phyloP scores from a whole-genome alignment of 345 rosid genomes.

The Microthlaspi erraticum region DNA sequence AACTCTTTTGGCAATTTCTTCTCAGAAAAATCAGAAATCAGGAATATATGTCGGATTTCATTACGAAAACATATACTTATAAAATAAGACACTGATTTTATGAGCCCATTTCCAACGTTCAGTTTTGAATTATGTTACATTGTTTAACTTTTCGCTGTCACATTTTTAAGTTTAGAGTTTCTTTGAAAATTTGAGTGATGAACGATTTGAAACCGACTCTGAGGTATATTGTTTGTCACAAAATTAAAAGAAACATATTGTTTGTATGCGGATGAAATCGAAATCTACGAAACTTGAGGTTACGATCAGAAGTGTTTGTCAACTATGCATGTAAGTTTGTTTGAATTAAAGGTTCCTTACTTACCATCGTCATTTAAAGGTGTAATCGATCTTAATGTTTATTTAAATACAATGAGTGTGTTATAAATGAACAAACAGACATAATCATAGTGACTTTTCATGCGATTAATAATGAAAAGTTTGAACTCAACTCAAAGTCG shows the following conservation, averaged over 20 bases:
- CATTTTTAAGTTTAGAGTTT: no score
- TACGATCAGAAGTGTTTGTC: not conserved
- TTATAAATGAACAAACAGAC: slow-evolving; percentile 25
- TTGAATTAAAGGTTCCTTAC: slow-evolving; percentile 38
- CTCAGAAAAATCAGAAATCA: slow-evolving; percentile 30
- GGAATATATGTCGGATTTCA: slow-evolving; percentile 39
- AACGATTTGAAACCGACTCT: no score
- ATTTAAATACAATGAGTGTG: slow-evolving; percentile 17
- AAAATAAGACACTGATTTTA: not conserved
- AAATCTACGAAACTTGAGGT: not conserved
- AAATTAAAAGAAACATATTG: not conserved
- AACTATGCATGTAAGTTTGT: slow-evolving; percentile 20
- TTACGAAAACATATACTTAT: not conserved
- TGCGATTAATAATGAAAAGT: slow-evolving; percentile 42
- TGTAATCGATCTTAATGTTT: slow-evolving; percentile 6
- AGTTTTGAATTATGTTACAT: not conserved
- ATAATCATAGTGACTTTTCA: slow-evolving; percentile 42
- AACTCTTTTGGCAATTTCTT: slow-evolving; percentile 38
- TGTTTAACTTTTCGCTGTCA: not conserved
- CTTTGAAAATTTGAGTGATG: no score
- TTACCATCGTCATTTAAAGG: not conserved
- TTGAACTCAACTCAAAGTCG: slow-evolving; percentile 44
- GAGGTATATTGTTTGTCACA: no score
- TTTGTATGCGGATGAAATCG: not conserved
- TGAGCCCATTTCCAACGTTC: not conserved